phyloP scores from a whole-genome alignment of 139 green algal genomes.

The Marvania coccoides region DNA sequence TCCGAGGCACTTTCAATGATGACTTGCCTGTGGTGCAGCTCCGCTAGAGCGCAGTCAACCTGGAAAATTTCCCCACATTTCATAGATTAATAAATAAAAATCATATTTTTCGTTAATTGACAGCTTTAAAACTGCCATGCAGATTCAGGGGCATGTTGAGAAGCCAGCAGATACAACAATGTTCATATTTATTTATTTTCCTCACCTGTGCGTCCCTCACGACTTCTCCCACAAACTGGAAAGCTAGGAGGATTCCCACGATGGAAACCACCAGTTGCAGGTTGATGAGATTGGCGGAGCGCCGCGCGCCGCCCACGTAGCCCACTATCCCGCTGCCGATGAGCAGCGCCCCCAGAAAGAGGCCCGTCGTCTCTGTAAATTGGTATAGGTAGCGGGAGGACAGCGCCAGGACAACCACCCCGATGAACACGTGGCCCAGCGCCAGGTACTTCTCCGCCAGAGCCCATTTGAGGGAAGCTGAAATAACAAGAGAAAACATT shows the following conservation, averaged over 20 bases:
- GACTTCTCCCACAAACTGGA: slow-evolving; percentile 29
- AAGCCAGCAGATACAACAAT: too few species aligned
- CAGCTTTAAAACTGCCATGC: too few species aligned
- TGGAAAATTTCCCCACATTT: too few species aligned
- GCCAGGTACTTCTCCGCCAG: neutral
- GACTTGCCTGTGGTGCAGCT: slow-evolving; percentile 30
- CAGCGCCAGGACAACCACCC: slow-evolving; percentile 22
- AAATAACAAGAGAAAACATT: neutral
- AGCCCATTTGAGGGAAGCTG: neutral
- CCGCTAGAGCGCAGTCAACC: slow-evolving; percentile 46
- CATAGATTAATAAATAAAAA: neutral
- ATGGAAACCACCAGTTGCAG: slow-evolving; percentile 25
- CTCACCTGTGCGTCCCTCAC: slow-evolving; percentile 1
- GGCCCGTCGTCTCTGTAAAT: slow-evolving; percentile 12
- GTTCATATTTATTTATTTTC: neutral
- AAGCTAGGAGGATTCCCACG: slow-evolving; percentile 36
- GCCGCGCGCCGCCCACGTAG: slow-evolving; percentile 13
- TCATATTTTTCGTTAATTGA: too few species aligned
- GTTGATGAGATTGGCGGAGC: slow-evolving; percentile 10
- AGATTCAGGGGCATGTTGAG: too few species aligned
- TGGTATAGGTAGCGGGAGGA: slow-evolving; percentile 4
- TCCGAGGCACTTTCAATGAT: slow-evolving; percentile 7
- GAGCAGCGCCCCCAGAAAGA: slow-evolving; percentile 18
- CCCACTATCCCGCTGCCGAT: neutral
- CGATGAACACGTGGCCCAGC: neutral